A percentile compares a stretch with the other conserved stretches of the same genome.
These are phyloP conservation scores for Gamsiella multidivaricata DNA, from an alignment of 192 early-diverging fungal species.

Conservation along the genomic window DNA sequence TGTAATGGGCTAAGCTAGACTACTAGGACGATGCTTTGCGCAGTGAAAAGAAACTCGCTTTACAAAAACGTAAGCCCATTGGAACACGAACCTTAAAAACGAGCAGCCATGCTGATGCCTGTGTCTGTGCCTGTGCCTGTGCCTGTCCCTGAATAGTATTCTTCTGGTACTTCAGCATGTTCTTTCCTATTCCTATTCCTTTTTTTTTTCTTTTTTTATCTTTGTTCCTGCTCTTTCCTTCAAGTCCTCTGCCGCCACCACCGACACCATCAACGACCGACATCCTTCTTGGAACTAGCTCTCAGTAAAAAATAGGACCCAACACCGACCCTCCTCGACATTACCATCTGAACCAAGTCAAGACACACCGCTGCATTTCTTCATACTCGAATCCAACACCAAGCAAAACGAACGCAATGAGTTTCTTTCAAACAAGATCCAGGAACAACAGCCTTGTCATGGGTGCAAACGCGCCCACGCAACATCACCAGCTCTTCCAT, in stretches of 20 bases:
- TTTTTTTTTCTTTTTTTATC: too few species aligned
- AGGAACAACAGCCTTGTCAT: constrained; percentile 17
- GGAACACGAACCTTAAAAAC: too few species aligned
- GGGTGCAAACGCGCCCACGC: constrained; percentile 6
- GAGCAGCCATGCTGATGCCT: too few species aligned
- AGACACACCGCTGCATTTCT: not conserved
- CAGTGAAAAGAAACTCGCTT: too few species aligned
- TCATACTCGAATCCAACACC: not conserved
- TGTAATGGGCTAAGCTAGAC: too few species aligned
- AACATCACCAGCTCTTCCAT: not conserved
- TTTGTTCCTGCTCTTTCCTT: constrained; percentile 2
- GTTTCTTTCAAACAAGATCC: constrained; percentile 26
- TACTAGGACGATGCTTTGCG: too few species aligned
- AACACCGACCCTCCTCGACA: not conserved
- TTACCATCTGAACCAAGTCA: not conserved
- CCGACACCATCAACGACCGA: constrained; percentile 1
- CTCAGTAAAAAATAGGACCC: not conserved
- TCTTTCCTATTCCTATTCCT: constrained; percentile 20
- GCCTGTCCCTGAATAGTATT: too few species aligned
- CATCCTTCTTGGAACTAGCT: too few species aligned
- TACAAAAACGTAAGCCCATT: too few species aligned
- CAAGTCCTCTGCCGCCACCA: not conserved
- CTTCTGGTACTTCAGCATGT: constrained; percentile 42
- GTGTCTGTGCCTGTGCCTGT: too few species aligned
- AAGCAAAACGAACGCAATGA: too few species aligned